A percentile compares a stretch with the other conserved stretches of the same genome.
These are phyloP conservation scores for Colletotrichum sp. DNA, from an alignment of 2,329 filamentous ascomycete genomes.

Conservation along the genomic window DNA sequence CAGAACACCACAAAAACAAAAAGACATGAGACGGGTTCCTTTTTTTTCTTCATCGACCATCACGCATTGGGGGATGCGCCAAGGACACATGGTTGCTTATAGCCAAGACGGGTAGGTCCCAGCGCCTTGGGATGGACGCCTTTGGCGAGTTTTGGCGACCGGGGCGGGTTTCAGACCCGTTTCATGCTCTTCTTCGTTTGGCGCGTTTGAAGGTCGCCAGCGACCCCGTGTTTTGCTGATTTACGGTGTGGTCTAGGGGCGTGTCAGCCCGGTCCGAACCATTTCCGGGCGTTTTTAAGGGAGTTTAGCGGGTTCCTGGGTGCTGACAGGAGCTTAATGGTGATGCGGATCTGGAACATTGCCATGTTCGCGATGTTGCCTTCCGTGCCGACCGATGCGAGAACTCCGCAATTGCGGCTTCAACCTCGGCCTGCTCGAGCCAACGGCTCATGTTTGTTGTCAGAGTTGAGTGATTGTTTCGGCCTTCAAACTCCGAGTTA, in stretches of 20 bases:
- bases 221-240: neutral
- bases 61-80: neutral
- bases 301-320: neutral
- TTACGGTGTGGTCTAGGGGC: neutral
- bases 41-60: neutral
- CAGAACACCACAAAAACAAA: neutral
- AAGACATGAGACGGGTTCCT: neutral
- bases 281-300: neutral
- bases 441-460: neutral
- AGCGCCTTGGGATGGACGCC: neutral
- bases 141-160: neutral
- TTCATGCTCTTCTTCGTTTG: neutral
- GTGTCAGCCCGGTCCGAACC: neutral
- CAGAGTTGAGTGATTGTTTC: too few relatives aligned
- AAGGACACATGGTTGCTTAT: neutral
- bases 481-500: too few relatives aligned
- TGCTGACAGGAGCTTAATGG: neutral
- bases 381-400: neutral
- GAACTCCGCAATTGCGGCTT: neutral
- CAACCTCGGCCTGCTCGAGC: neutral
- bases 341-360: neutral
- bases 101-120: neutral
- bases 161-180: constrained; percentile 7
- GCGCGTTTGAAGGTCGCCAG: neutral
- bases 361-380: neutral